phyloP scores from a whole-genome alignment of 106 monocot genomes.

The Dendrobium huoshanense region DNA sequence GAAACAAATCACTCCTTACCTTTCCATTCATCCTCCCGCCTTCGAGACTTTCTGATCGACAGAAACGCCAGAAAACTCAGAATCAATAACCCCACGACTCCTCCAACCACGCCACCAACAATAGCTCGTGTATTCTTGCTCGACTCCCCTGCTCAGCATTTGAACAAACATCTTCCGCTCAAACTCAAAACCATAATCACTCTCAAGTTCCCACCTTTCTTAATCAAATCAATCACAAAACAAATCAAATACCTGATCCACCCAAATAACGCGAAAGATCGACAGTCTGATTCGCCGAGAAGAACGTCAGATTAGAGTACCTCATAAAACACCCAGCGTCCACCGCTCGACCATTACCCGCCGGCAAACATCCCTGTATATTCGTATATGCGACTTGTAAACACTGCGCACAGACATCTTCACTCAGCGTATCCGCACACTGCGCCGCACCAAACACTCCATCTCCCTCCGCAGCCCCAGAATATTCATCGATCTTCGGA shows the following conservation, averaged over 20 bases:
- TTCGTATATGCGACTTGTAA: constrained; percentile 40
- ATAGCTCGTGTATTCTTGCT: constrained; percentile 24
- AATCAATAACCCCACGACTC: constrained; percentile 28
- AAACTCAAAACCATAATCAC: background rate
- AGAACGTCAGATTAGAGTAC: constrained; percentile 46
- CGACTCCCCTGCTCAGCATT: constrained; percentile 22
- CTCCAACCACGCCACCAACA: constrained; percentile 42
- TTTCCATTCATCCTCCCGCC: constrained; percentile 6
- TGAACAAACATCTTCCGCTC: constrained; percentile 4
- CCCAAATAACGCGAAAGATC: constrained; percentile 26
- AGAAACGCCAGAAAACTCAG: constrained; percentile 17
- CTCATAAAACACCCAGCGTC: constrained; percentile 73
- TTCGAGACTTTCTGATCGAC: constrained; percentile 22
- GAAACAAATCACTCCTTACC: constrained; percentile 17
- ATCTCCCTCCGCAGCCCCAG: constrained; percentile 29
- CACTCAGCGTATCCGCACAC: constrained; percentile 45
- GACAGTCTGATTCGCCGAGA: constrained; percentile 37
- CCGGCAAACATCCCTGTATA: constrained; percentile 40
- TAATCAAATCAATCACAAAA: background rate
- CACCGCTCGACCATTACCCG: constrained; percentile 27
- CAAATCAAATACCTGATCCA: constrained; percentile 10
- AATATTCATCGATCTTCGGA: constrained; percentile 19
- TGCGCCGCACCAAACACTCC: constrained; percentile 45
- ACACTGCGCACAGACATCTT: constrained; percentile 34
- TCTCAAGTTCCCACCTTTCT: background rate